Evolutionary conservation across 768 basidiomycete genomes (phyloP).

Genomic region (Tricholoma flavovirens): DNA sequence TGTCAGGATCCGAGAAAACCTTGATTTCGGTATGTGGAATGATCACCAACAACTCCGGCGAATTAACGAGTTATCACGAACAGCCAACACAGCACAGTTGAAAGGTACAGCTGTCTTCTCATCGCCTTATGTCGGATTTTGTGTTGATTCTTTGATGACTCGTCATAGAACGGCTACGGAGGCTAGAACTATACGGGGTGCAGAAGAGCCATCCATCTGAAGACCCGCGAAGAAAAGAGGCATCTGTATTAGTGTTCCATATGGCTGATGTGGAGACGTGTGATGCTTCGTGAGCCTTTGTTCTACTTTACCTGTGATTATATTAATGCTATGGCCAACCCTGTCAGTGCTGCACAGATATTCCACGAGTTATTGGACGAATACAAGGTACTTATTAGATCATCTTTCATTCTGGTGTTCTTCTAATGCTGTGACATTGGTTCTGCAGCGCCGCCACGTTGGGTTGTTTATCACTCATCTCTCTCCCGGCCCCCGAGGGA

Average conservation of each 20-base stretch:
- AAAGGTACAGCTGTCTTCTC: slow-evolving; percentile 53
- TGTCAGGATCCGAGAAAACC: slow-evolving; percentile 80
- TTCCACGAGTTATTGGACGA: slow-evolving; percentile 74
- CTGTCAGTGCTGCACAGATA: slow-evolving; percentile 70
- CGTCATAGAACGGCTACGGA: slow-evolving; percentile 60
- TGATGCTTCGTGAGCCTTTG: slow-evolving; percentile 74
- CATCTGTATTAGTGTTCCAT: slow-evolving; percentile 83
- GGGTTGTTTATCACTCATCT: slow-evolving; percentile 49
- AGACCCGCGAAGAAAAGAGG: slow-evolving; percentile 67
- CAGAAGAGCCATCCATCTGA: slow-evolving; percentile 85
- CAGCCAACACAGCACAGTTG: slow-evolving; percentile 91
- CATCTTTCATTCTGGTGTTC: background rate
- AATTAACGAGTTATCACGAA: background rate
- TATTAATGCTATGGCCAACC: slow-evolving; percentile 5
- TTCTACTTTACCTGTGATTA: background rate
- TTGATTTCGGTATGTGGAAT: slow-evolving; percentile 72
- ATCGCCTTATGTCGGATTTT: background rate
- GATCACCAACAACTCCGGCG: background rate
- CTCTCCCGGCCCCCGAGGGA: slow-evolving; percentile 30
- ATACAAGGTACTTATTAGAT: slow-evolving; percentile 50
- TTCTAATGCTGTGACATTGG: background rate
- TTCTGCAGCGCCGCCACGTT: slow-evolving; percentile 41
- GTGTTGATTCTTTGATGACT: background rate
- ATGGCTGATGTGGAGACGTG: slow-evolving; percentile 87
- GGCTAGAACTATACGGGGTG: slow-evolving; percentile 86